Percentiles rank a stretch among this genome's conserved stretches.
Conservation (phyloP, 1,284 basidiomycete genomes). For the Papiliotrema nemorosa region DNA sequence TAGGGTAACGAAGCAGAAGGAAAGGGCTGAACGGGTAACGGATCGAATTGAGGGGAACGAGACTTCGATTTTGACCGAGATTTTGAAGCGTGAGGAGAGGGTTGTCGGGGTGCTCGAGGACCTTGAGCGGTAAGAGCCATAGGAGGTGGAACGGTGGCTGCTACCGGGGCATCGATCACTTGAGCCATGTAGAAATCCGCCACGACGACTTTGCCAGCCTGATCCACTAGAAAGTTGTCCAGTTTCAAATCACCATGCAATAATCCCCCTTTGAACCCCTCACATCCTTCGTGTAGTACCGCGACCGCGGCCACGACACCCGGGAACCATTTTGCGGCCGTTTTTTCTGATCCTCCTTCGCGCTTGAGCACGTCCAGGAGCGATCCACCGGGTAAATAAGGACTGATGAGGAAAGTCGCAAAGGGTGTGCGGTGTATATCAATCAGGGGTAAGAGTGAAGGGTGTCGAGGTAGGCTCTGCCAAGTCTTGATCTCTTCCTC, state of each 20-base stretch:
- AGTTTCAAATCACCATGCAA: conserved; percentile 94
- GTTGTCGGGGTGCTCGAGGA: conserved; percentile 1
- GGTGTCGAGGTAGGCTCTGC: conserved; percentile 64
- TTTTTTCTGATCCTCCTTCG: conserved; percentile 56
- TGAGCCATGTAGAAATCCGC: conserved; percentile 49
- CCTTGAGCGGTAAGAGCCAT: neutral
- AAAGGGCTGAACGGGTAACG: conserved; percentile 45
- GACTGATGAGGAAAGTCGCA: conserved; percentile 78
- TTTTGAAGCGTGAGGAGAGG: conserved; percentile 4
- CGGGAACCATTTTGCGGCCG: conserved; percentile 81
- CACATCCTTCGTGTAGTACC: conserved; percentile 69
- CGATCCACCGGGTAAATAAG: conserved; percentile 77
- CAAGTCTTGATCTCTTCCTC: conserved; percentile 76
- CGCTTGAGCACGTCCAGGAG: conserved; percentile 78
- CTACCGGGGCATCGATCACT: conserved; percentile 10
- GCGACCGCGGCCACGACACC: conserved; percentile 82
- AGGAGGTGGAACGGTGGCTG: conserved; percentile 11
- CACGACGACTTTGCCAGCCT: conserved; percentile 57
- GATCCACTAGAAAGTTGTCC: conserved; percentile 91
- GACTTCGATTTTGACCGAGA: conserved; percentile 2
- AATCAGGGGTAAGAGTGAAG: conserved; percentile 74
- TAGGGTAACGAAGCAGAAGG: conserved; percentile 86
- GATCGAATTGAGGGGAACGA: conserved; percentile 1
- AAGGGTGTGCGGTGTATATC: conserved; percentile 59
- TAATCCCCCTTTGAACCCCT: conserved; percentile 57